Conservation (phyloP, 2,329 filamentous ascomycete genomes). For the Aspergillus proliferans region DNA sequence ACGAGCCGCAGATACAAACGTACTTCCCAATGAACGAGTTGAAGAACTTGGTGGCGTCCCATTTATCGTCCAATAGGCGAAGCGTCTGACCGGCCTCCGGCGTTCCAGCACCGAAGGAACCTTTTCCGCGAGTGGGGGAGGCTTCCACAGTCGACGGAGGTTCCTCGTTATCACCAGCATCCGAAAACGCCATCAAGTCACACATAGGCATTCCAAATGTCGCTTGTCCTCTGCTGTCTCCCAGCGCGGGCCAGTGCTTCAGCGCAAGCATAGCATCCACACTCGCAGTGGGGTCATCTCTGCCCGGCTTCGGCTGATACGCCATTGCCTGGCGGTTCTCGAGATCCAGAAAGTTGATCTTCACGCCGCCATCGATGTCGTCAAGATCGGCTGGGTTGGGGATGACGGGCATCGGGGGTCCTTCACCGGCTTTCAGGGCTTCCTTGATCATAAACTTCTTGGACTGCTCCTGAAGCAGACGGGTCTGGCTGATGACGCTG, state of each 20-base stretch:
- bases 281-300: neutral
- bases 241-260: constrained; percentile 21
- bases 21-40: constrained; percentile 24
- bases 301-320: constrained; percentile 10
- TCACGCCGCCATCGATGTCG: constrained; percentile 20
- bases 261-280: constrained; percentile 7
- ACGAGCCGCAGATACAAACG: constrained; percentile 28
- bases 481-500: constrained; percentile 30
- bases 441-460: constrained; percentile 45
- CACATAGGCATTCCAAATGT: neutral
- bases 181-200: constrained; percentile 18
- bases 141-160: neutral
- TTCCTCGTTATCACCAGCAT: constrained; percentile 3
- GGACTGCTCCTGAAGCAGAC: constrained; percentile 45
- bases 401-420: neutral
- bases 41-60: constrained; percentile 27
- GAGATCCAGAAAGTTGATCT: constrained; percentile 6
- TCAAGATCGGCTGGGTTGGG: constrained; percentile 5
- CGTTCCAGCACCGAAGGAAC: constrained; percentile 1
- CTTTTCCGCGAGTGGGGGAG: neutral
- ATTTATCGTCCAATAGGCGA: constrained; percentile 11
- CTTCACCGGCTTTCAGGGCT: constrained; percentile 13
- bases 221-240: neutral
- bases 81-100: constrained; percentile 10
- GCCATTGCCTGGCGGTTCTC: constrained; percentile 12